Conservation (phyloP, 768 basidiomycete species). For the Kwoniella pini region DNA sequence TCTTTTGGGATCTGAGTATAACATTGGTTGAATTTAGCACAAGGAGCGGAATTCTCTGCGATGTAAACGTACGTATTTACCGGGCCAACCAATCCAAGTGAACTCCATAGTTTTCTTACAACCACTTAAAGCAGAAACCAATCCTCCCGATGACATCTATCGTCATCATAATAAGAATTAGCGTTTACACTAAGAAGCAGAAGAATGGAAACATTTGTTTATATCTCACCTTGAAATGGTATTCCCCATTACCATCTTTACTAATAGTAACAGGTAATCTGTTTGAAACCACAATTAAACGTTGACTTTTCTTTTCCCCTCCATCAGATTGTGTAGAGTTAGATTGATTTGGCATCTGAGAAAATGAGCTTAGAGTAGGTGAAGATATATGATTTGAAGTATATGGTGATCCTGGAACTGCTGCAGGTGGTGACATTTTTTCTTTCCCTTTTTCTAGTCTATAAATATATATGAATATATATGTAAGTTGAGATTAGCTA, state of each 20-base stretch:
- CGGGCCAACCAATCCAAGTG: slow-evolving; percentile 97
- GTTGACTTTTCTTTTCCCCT: slow-evolving; percentile 51
- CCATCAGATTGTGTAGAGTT: not conserved
- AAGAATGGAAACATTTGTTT: not conserved
- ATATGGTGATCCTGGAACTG: slow-evolving; percentile 25
- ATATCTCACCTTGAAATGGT: slow-evolving; percentile 69
- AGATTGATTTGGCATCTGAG: slow-evolving; percentile 14
- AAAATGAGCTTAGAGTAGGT: slow-evolving; percentile 8
- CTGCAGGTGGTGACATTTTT: slow-evolving; percentile 21
- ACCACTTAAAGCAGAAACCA: slow-evolving; percentile 93
- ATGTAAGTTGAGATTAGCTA: not conserved
- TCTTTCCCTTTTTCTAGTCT: not conserved
- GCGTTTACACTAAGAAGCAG: not conserved
- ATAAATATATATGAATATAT: not conserved
- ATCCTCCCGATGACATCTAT: slow-evolving; percentile 97
- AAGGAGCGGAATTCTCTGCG: not conserved
- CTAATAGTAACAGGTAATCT: slow-evolving; percentile 92
- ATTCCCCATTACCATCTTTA: slow-evolving; percentile 87
- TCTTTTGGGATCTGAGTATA: slow-evolving; percentile 75
- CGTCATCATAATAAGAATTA: not conserved
- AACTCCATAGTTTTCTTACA: slow-evolving; percentile 98
- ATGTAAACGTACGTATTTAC: slow-evolving; percentile 46
- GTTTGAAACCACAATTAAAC: slow-evolving; percentile 94
- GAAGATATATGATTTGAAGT: slow-evolving; percentile 18
- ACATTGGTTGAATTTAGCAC: not conserved